These are phyloP conservation scores for Lachancea kluyveri DNA, from an alignment of 805 yeast species.

Conservation along the genomic window DNA sequence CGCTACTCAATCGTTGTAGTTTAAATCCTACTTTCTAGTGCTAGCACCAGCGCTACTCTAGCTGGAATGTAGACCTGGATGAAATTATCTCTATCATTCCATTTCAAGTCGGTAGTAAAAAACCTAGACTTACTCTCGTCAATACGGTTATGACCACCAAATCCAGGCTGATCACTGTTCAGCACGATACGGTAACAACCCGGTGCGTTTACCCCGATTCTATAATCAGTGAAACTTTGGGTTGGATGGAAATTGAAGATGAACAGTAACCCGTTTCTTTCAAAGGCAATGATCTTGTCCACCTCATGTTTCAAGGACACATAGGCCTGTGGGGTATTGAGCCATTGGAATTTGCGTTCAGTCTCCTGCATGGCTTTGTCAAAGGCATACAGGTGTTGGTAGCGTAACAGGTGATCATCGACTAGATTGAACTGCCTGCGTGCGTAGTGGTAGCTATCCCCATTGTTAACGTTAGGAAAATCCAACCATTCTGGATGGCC, in stretches of 20 bases:
- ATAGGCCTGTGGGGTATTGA: constrained; percentile 69
- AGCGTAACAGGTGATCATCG: constrained; percentile 73
- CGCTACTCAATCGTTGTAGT: no score
- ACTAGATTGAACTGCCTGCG: constrained; percentile 89
- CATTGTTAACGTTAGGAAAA: constrained; percentile 88
- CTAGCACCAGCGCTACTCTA: constrained; percentile 62
- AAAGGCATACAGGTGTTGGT: constrained; percentile 71
- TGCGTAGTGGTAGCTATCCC: constrained; percentile 86
- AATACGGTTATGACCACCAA: constrained; percentile 79
- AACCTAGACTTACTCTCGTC: constrained; percentile 47
- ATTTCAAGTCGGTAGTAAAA: constrained; percentile 64
- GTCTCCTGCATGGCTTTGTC: constrained; percentile 78
- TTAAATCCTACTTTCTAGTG: constrained; percentile 24
- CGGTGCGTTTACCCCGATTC: constrained; percentile 78
- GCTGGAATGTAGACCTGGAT: constrained; percentile 77
- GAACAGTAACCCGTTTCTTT: constrained; percentile 78
- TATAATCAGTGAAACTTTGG: constrained; percentile 75
- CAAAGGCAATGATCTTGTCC: constrained; percentile 86
- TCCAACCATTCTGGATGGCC: constrained; percentile 99
- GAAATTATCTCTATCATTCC: constrained; percentile 78
- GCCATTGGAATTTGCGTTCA: constrained; percentile 67
- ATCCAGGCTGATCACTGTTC: constrained; percentile 62
- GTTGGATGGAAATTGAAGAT: constrained; percentile 89
- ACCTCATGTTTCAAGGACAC: constrained; percentile 82
- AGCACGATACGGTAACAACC: constrained; percentile 74